phyloP scores from a whole-genome alignment of 371 early-diverging fungal species.

The Cokeromyces recurvatus region DNA sequence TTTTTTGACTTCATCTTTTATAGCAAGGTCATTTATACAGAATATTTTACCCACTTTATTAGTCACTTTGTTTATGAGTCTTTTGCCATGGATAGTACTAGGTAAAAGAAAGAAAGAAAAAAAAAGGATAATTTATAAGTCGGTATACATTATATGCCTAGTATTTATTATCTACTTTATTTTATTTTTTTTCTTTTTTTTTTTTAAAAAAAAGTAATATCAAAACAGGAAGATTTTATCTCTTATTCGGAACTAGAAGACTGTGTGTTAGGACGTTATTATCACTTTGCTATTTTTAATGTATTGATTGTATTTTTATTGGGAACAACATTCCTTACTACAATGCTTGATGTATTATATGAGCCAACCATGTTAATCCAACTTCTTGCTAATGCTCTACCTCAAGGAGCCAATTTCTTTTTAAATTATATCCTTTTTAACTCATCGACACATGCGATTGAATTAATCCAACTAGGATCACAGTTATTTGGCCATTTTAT shows the following conservation, averaged over 20 bases:
- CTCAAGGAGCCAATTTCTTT: conserved; percentile 75
- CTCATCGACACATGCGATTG: conserved; percentile 64
- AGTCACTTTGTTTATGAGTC: conserved; percentile 63
- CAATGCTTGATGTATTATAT: conserved; percentile 66
- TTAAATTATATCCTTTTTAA: conserved; percentile 75
- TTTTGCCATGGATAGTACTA: conserved; percentile 51
- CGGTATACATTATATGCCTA: no score
- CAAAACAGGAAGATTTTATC: conserved; percentile 52
- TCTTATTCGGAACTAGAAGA: conserved; percentile 63
- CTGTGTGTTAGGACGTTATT: conserved; percentile 71
- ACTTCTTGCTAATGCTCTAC: conserved; percentile 61
- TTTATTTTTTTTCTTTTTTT: conserved; percentile 12
- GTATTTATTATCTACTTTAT: no score
- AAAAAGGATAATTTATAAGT: no score
- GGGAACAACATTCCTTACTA: conserved; percentile 71
- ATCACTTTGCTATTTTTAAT: conserved; percentile 87
- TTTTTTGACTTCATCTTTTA: conserved; percentile 48
- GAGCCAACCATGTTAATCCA: conserved; percentile 63
- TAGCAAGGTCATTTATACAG: conserved; percentile 51
- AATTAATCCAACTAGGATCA: conserved; percentile 63
- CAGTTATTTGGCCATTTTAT: conserved; percentile 50
- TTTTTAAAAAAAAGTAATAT: conserved; percentile 50
- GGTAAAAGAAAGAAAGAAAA: conserved; percentile 37
- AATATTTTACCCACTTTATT: conserved; percentile 61
- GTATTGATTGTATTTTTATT: conserved; percentile 82